phyloP scores from a whole-genome alignment of 129 eudicot genomes.

The Flaveria linearis region DNA sequence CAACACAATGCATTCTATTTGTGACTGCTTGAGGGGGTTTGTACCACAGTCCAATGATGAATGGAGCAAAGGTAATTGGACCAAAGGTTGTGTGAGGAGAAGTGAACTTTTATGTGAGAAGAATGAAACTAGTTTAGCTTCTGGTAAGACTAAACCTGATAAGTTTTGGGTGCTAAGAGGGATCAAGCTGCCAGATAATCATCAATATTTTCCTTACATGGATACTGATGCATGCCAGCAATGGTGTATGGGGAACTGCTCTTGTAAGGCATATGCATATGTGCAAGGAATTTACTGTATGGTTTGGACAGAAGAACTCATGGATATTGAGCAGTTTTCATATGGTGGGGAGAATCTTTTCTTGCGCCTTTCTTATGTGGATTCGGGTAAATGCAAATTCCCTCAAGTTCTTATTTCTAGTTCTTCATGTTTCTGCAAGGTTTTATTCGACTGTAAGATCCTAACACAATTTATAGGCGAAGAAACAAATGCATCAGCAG shows the following conservation, averaged over 20 bases:
- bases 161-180: slow-evolving; percentile 36
- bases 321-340: slow-evolving; percentile 37
- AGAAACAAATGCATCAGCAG: not conserved
- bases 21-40: slow-evolving; percentile 47
- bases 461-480: slow-evolving; percentile 16
- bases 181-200: slow-evolving; percentile 39
- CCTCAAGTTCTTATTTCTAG: not conserved
- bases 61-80: slow-evolving; percentile 45
- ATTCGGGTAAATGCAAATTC: slow-evolving; percentile 32
- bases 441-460: slow-evolving; percentile 7
- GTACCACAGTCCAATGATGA: slow-evolving; percentile 33
- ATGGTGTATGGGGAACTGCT: slow-evolving; percentile 45
- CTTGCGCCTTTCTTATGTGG: slow-evolving; percentile 42
- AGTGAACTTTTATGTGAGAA: slow-evolving; percentile 36
- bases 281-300: slow-evolving; percentile 45
- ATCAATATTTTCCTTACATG: slow-evolving; percentile 14
- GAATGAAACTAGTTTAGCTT: slow-evolving; percentile 22
- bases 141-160: slow-evolving; percentile 33
- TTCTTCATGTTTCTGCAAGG: slow-evolving; percentile 1
- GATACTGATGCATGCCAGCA: slow-evolving; percentile 22
- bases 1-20: slow-evolving; percentile 16
- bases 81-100: slow-evolving; percentile 41
- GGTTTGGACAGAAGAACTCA: slow-evolving; percentile 47
- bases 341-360: slow-evolving; percentile 39
- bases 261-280: slow-evolving; percentile 49